Conservation (phyloP, 495 filamentous ascomycete genomes). For the Wilcoxina mikolae region DNA sequence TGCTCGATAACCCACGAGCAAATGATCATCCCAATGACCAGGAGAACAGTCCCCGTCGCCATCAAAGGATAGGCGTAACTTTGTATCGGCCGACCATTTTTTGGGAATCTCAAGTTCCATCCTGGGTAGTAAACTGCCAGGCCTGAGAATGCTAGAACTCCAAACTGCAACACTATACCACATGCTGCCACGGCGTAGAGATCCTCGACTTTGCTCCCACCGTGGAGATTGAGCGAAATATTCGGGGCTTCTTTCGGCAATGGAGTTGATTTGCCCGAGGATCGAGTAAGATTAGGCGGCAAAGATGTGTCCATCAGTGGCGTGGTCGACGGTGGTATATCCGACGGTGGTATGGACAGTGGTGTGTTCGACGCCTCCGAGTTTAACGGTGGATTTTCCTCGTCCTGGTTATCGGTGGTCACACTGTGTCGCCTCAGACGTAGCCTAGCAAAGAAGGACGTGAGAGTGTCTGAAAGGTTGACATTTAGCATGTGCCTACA, state of each 20-base stretch:
- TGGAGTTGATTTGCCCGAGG: no score
- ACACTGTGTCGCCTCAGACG: no score
- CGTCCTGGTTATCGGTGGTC: not conserved
- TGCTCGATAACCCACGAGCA: conserved; percentile 15
- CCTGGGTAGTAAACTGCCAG: conserved; percentile 2
- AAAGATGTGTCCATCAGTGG: no score
- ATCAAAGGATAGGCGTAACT: conserved; percentile 4
- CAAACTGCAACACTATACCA: conserved; percentile 11
- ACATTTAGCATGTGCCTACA: no score
- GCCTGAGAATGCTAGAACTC: conserved; percentile 13
- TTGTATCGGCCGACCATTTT: conserved; percentile 1
- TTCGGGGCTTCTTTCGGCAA: no score
- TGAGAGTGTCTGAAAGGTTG: not conserved
- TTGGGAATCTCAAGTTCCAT: not conserved
- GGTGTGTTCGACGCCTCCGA: no score
- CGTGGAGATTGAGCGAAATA: conserved; percentile 9
- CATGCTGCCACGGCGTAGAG: conserved; percentile 2
- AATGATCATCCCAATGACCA: conserved; percentile 12
- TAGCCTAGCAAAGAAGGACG: no score
- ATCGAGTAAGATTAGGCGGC: no score
- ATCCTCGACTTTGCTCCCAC: not conserved
- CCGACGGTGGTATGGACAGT: no score
- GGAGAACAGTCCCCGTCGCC: conserved; percentile 9
- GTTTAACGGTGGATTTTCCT: not conserved
- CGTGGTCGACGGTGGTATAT: no score